Evolutionary conservation across 495 filamentous ascomycete genomes (phyloP).

Genomic region (Hypoxylon subgilvum): DNA sequence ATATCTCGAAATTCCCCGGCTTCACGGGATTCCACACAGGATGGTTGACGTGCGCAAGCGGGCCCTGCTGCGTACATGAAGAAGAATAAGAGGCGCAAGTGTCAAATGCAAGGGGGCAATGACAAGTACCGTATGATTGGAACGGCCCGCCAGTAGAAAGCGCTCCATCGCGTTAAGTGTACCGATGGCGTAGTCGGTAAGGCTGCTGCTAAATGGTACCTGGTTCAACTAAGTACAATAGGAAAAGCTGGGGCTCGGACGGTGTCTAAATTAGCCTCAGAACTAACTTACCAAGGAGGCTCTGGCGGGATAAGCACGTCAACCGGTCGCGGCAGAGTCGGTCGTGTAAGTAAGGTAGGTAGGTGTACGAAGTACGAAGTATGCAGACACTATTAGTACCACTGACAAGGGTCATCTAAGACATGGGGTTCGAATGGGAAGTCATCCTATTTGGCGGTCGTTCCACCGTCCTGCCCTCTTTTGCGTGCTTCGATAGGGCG

Average conservation of each 20-base stretch:
- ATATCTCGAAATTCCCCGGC: conserved; percentile 12
- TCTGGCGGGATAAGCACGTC: conserved; percentile 30
- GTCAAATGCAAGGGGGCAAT: conserved; percentile 37
- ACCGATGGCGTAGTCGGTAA: conserved; percentile 33
- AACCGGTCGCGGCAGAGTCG: conserved; percentile 37
- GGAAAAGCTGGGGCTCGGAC: conserved; percentile 22
- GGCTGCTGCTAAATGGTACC: conserved; percentile 33
- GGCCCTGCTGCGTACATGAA: conserved; percentile 29
- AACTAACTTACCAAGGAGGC: conserved; percentile 33
- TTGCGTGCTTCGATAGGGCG: conserved; percentile 35
- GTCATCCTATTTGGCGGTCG: conserved; percentile 38
- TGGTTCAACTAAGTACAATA: conserved; percentile 20
- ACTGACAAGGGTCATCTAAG: conserved; percentile 39
- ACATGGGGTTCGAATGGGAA: conserved; percentile 37
- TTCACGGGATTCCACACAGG: conserved; percentile 25
- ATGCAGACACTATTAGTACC: conserved; percentile 38
- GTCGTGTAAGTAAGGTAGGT: conserved; percentile 16
- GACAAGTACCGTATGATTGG: conserved; percentile 27
- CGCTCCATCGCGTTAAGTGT: conserved; percentile 22
- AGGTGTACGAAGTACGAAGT: too few species aligned
- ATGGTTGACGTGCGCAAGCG: conserved; percentile 29
- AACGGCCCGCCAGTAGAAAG: conserved; percentile 19
- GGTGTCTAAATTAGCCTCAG: conserved; percentile 34
- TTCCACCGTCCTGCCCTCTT: conserved; percentile 26
- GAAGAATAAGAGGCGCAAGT: conserved; percentile 32